phyloP scores from a whole-genome alignment of 78 protist genomes.

The Creolimax fragrantissima region DNA sequence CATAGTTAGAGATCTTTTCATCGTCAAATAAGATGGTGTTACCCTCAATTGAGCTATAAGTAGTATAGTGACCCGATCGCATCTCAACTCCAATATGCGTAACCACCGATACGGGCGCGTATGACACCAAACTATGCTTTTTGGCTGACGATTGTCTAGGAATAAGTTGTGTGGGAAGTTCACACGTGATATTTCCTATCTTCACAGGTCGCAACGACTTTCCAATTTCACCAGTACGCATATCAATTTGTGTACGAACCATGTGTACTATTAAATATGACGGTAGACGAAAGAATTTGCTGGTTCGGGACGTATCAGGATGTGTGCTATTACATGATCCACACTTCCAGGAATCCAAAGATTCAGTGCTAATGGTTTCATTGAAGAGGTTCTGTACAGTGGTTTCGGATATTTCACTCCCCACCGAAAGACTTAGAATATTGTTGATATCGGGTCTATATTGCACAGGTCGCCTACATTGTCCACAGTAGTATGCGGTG shows the following conservation, averaged over 20 bases:
- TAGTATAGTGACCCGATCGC: background rate
- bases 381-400: background rate
- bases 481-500: background rate
- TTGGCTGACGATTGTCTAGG: background rate
- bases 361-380: background rate
- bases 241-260: background rate
- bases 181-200: background rate
- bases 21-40: background rate
- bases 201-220: background rate
- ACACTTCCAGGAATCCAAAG: background rate
- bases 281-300: background rate
- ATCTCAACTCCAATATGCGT: background rate
- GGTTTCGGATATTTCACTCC: background rate
- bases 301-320: background rate
- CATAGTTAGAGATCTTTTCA: background rate
- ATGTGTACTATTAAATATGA: background rate
- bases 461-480: background rate
- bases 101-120: background rate
- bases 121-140: background rate
- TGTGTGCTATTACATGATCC: background rate
- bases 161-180: background rate
- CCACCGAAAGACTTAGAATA: background rate
- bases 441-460: background rate
- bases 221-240: background rate
- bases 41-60: background rate